phyloP scores from a whole-genome alignment of 257 asterid genomes.

The Primulina huaijiensis region DNA sequence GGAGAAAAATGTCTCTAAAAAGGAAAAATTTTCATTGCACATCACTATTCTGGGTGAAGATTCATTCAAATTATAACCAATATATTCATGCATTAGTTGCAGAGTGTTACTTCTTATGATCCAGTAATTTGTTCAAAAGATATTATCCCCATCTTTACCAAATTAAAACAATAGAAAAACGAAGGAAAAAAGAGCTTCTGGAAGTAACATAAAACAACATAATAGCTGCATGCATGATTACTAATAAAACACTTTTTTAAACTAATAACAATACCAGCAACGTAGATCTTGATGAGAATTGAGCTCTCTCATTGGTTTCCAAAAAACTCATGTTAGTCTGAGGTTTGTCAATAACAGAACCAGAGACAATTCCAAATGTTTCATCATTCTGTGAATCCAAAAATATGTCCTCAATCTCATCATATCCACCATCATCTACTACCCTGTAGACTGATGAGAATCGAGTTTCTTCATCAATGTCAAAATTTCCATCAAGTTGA shows the following conservation, averaged over 20 bases:
- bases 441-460: constrained; percentile 47
- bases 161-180: too few relatives aligned
- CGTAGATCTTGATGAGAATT: constrained; percentile 31
- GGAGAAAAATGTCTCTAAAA: too few relatives aligned
- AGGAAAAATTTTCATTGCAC: too few relatives aligned
- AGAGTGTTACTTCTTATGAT: too few relatives aligned
- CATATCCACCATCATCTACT: constrained; percentile 47
- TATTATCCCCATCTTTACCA: too few relatives aligned
- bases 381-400: constrained; percentile 44
- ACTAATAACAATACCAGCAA: constrained; percentile 23
- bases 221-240: too few relatives aligned
- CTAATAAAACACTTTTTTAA: background rate
- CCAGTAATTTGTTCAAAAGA: too few relatives aligned
- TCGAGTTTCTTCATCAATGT: constrained; percentile 54
- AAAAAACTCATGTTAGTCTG: constrained; percentile 22
- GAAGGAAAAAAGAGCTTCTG: too few relatives aligned
- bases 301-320: constrained; percentile 28
- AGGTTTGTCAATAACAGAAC: constrained; percentile 26
- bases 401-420: constrained; percentile 44
- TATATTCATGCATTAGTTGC: too few relatives aligned
- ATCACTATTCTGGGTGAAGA: too few relatives aligned
- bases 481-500: constrained; percentile 37
- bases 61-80: too few relatives aligned
- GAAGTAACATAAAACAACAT: background rate
- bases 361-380: constrained; percentile 42